phyloP scores from a whole-genome alignment of 2,329 filamentous ascomycete genomes.

The Penicillium sp. region DNA sequence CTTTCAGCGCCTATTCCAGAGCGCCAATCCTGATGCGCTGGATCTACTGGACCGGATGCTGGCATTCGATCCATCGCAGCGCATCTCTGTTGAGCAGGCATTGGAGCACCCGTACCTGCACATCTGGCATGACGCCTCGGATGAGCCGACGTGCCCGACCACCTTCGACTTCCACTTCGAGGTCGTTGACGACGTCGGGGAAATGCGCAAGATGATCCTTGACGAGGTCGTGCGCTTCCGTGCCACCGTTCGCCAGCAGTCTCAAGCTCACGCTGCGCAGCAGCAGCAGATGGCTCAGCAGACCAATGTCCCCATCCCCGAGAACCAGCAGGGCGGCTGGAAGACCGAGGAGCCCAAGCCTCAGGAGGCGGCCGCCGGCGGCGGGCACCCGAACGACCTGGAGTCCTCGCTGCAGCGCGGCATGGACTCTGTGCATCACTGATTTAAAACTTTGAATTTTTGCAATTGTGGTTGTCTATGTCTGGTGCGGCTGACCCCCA shows the following conservation, averaged over 20 bases:
- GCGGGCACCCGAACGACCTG: slow-evolving; percentile 43
- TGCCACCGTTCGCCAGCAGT: slow-evolving; percentile 51
- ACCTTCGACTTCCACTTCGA: slow-evolving; percentile 99
- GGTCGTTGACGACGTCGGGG: slow-evolving; percentile 85
- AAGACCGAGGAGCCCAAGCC: slow-evolving; percentile 59
- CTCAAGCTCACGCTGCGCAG: slow-evolving; percentile 40
- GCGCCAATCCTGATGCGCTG: slow-evolving; percentile 91
- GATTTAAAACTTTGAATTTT: slow-evolving; percentile 1
- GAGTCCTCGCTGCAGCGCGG: slow-evolving; percentile 52
- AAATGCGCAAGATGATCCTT: slow-evolving; percentile 96
- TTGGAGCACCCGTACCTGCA: slow-evolving; percentile 94
- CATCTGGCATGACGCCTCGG: slow-evolving; percentile 97
- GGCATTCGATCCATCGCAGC: slow-evolving; percentile 87
- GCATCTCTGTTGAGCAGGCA: slow-evolving; percentile 90
- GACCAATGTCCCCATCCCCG: slow-evolving; percentile 57
- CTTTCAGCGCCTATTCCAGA: slow-evolving; percentile 82
- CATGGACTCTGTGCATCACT: slow-evolving; percentile 47
- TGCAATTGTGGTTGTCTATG: slow-evolving; percentile 6
- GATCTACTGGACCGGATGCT: slow-evolving; percentile 96
- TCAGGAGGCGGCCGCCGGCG: slow-evolving; percentile 49
- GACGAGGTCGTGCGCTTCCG: slow-evolving; percentile 91
- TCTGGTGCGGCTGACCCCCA: slow-evolving; percentile 11
- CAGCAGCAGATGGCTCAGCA: slow-evolving; percentile 41
- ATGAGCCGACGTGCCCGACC: slow-evolving; percentile 88
- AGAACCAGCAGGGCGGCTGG: slow-evolving; percentile 52